Evolutionary conservation across 805 yeast genomes (phyloP).

Genomic region (Ogataea naganishii): DNA sequence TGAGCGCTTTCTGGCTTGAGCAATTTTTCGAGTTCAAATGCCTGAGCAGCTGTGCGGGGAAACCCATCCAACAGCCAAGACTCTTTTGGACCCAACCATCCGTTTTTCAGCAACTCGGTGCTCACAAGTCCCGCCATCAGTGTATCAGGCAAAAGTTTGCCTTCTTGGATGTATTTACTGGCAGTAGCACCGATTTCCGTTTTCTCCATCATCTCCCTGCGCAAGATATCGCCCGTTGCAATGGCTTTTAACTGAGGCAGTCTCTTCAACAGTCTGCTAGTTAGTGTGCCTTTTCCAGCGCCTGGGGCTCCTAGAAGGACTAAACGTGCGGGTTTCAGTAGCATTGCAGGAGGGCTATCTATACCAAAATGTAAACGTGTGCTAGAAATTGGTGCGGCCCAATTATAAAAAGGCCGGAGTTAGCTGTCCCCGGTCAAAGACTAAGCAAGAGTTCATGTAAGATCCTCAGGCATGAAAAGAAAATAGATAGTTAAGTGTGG

Average conservation of each 20-base stretch:
- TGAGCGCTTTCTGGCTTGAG: slow-evolving; percentile 29
- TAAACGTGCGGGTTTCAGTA: slow-evolving; percentile 45
- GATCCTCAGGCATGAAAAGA: too few species aligned
- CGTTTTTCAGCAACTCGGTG: slow-evolving; percentile 31
- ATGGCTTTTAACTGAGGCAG: slow-evolving; percentile 49
- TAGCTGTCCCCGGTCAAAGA: too few species aligned
- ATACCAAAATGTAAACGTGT: too few species aligned
- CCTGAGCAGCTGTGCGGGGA: slow-evolving; percentile 77
- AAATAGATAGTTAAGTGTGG: too few species aligned
- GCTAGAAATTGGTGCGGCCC: too few species aligned
- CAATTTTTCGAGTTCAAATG: slow-evolving; percentile 42
- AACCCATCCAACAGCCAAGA: slow-evolving; percentile 87
- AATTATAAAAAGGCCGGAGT: too few species aligned
- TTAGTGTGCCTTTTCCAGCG: slow-evolving; percentile 89
- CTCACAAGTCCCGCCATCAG: slow-evolving; percentile 54
- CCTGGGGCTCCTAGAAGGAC: slow-evolving; percentile 91
- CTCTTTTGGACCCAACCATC: slow-evolving; percentile 34
- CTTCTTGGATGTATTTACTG: slow-evolving; percentile 44
- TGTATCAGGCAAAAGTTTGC: slow-evolving; percentile 67
- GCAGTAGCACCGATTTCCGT: slow-evolving; percentile 53
- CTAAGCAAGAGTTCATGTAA: too few species aligned
- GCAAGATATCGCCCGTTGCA: slow-evolving; percentile 78
- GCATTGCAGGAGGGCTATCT: too few species aligned
- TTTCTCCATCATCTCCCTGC: slow-evolving; percentile 51
- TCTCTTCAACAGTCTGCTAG: slow-evolving; percentile 49